phyloP scores from a whole-genome alignment of 1,284 basidiomycete genomes.

The Microstroma glucosiphilum region DNA sequence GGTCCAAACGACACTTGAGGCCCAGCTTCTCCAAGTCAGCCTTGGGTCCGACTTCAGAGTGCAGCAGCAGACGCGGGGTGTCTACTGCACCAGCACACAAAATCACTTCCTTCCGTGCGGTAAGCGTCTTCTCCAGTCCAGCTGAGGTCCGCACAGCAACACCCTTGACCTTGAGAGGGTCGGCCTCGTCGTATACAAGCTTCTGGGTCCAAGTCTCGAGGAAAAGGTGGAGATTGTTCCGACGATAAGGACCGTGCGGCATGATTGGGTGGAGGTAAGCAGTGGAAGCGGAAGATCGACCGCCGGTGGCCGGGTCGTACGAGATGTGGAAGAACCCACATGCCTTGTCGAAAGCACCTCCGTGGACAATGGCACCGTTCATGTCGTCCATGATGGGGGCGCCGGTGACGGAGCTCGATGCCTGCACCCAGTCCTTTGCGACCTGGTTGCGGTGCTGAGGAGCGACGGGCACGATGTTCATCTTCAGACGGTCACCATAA shows the following conservation, averaged over 20 bases:
- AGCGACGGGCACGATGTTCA: conserved; percentile 50
- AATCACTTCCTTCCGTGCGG: conserved; percentile 44
- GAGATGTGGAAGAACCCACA: conserved; percentile 51
- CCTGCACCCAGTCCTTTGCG: conserved; percentile 48
- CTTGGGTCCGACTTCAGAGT: conserved; percentile 57
- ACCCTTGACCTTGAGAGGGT: conserved; percentile 29
- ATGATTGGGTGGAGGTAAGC: conserved; percentile 52
- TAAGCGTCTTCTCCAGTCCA: conserved; percentile 37
- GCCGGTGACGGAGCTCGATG: conserved; percentile 36
- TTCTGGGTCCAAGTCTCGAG: conserved; percentile 50
- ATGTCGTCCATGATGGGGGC: conserved; percentile 47
- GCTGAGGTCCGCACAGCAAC: conserved; percentile 38
- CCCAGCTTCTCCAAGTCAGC: conserved; percentile 53
- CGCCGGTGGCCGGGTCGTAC: conserved; percentile 49
- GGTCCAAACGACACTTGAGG: conserved; percentile 52
- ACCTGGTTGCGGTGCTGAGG: conserved; percentile 50
- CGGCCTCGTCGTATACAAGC: conserved; percentile 30
- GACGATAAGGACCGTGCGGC: conserved; percentile 41
- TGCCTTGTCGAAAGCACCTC: conserved; percentile 40
- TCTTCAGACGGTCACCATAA: conserved; percentile 49
- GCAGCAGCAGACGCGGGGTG: conserved; percentile 56
- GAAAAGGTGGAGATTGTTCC: conserved; percentile 50
- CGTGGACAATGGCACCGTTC: conserved; percentile 45
- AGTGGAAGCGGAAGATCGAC: conserved; percentile 44
- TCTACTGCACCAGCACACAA: conserved; percentile 52